These are phyloP conservation scores for Geotrichum europaeum DNA, from an alignment of 1,139 yeast genomes.

Conservation along the genomic window DNA sequence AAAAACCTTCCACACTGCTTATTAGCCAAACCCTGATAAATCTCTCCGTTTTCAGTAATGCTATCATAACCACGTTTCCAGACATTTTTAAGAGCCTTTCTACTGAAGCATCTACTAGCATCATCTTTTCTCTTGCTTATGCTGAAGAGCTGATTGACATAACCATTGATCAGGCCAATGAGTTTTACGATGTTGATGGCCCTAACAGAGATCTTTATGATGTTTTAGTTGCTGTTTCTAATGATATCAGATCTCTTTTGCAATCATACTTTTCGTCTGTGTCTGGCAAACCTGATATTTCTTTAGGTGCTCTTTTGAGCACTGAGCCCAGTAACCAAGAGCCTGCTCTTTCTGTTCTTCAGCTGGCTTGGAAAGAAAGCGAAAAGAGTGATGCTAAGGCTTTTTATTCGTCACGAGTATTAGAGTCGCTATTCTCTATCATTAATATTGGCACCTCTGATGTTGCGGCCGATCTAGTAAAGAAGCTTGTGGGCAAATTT, in stretches of 20 bases:
- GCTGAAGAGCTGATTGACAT: constrained; percentile 11
- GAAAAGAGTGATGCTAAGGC: constrained; percentile 3
- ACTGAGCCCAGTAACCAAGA: not conserved
- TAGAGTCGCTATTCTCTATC: constrained; percentile 3
- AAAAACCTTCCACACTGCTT: not conserved
- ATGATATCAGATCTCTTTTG: constrained; percentile 7
- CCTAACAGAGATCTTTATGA: constrained; percentile 8
- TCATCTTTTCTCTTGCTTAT: constrained; percentile 9
- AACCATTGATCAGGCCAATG: constrained; percentile 1
- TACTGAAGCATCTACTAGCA: not conserved
- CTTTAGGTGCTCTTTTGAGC: constrained; percentile 1
- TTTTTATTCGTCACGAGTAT: constrained; percentile 10
- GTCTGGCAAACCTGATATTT: constrained; percentile 1
- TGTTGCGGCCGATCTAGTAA: constrained; percentile 4
- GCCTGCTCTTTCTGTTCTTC: not conserved
- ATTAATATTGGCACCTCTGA: constrained; percentile 4
- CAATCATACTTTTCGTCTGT: not conserved
- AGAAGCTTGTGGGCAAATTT: constrained; percentile 6
- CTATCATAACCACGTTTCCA: constrained; percentile 8
- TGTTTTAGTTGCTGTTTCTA: constrained; percentile 5
- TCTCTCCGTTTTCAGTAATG: constrained; percentile 11
- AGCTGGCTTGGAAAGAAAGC: constrained; percentile 1
- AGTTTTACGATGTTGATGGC: constrained; percentile 1
- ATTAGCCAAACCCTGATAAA: constrained; percentile 7
- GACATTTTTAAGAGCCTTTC: not conserved